Percentiles rank a stretch among this genome's conserved stretches.
Conservation (phyloP, 371 early-diverging fungal species). For the Mortierella sp. region DNA sequence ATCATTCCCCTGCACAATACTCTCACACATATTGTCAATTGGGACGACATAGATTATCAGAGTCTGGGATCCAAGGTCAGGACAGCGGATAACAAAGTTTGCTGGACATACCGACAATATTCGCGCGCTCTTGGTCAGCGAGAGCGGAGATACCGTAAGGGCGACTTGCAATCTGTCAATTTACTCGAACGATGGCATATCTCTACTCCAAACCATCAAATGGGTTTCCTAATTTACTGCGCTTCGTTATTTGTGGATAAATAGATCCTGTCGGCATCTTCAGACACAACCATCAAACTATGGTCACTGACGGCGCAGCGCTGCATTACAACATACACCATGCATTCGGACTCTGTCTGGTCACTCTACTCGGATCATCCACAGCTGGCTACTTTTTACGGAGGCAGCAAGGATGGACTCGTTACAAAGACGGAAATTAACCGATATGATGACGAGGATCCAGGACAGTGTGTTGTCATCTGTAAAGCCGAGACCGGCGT, state of each 20-base stretch:
- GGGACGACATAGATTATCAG: constrained; percentile 68
- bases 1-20: neutral
- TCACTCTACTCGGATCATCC: constrained; percentile 89
- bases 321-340: constrained; percentile 90
- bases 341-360: constrained; percentile 94
- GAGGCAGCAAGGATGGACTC: constrained; percentile 92
- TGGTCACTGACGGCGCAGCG: constrained; percentile 94
- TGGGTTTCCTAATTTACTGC: neutral
- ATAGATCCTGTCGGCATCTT: constrained; percentile 91
- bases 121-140: constrained; percentile 87
- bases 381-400: constrained; percentile 89
- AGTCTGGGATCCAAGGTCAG: constrained; percentile 91
- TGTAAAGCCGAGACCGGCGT: constrained; percentile 90
- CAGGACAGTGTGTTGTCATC: constrained; percentile 85
- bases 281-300: constrained; percentile 91
- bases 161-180: neutral
- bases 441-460: constrained; percentile 60
- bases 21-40: neutral
- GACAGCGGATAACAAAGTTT: constrained; percentile 81
- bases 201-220: too few relatives aligned
- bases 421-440: constrained; percentile 82
- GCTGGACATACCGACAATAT: constrained; percentile 96
- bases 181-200: neutral
- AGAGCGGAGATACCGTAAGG: constrained; percentile 88
- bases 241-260: neutral